phyloP scores from a whole-genome alignment of 2,329 filamentous ascomycete genomes.

The Trichoderma polysporum region DNA sequence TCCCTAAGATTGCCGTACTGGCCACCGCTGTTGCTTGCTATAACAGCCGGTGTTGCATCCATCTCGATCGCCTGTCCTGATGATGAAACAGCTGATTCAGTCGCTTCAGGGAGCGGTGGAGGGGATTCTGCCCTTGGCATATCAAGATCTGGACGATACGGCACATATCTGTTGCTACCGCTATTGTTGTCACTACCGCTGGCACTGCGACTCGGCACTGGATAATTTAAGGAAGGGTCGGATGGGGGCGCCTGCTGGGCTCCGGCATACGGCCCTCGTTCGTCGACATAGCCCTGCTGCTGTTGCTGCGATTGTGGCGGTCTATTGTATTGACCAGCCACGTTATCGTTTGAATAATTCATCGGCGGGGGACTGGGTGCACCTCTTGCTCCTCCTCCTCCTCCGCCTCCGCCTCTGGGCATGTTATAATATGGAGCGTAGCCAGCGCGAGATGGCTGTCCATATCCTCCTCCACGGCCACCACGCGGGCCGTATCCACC shows the following conservation, averaged over 20 bases:
- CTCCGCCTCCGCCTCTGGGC: constrained; percentile 9
- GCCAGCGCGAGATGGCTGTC: constrained; percentile 33
- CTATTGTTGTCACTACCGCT: constrained; percentile 34
- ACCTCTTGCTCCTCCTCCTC: no score
- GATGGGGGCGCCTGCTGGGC: constrained; percentile 33
- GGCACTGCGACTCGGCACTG: constrained; percentile 35
- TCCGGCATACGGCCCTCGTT: constrained; percentile 40
- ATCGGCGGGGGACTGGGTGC: constrained; percentile 1
- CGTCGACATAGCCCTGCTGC: constrained; percentile 29
- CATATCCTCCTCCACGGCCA: constrained; percentile 34
- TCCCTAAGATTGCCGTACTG: constrained; percentile 54
- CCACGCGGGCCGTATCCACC: constrained; percentile 32
- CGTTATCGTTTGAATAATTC: constrained; percentile 25
- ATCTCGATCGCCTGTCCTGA: constrained; percentile 74
- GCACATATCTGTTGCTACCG: constrained; percentile 35
- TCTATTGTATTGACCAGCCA: constrained; percentile 38
- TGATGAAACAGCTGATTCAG: constrained; percentile 33
- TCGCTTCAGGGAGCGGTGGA: constrained; percentile 55
- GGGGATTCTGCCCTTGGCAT: constrained; percentile 64
- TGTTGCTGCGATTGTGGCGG: constrained; percentile 28
- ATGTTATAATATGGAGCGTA: constrained; percentile 30
- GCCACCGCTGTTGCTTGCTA: constrained; percentile 41
- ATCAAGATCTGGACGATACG: constrained; percentile 45
- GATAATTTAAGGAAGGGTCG: constrained; percentile 35
- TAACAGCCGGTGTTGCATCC: constrained; percentile 61